These are phyloP conservation scores for Naegleria gruberi DNA, from an alignment of 208 protist species.

Conservation along the genomic window DNA sequence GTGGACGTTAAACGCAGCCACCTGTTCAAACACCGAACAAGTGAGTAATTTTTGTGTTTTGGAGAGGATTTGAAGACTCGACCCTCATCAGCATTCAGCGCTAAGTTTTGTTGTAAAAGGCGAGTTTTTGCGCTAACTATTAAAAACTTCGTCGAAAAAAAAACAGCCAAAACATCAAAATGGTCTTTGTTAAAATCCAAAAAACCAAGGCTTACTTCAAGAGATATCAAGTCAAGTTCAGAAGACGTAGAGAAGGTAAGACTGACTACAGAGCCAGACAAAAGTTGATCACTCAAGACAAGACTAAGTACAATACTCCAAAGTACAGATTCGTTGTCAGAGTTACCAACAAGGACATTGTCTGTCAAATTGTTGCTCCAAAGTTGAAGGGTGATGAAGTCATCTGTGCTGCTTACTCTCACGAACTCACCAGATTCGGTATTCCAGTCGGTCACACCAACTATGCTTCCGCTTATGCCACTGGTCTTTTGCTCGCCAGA, in stretches of 20 bases:
- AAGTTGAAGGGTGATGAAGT: conserved; percentile 89
- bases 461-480: conserved; percentile 92
- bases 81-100: not conserved
- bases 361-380: conserved; percentile 90
- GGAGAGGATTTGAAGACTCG: not conserved
- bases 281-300: conserved; percentile 92
- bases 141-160: not conserved
- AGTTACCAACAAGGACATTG: conserved; percentile 92
- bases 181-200: conserved; percentile 28
- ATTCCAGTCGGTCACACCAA: conserved; percentile 93
- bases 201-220: conserved; percentile 87
- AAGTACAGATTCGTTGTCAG: conserved; percentile 97
- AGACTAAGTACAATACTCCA: conserved; percentile 96
- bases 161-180: not conserved
- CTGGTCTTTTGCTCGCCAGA: conserved; percentile 93
- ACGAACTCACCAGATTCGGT: conserved; percentile 93
- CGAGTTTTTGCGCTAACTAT: not conserved
- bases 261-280: conserved; percentile 96
- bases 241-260: conserved; percentile 92
- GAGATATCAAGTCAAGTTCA: conserved; percentile 95
- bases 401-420: conserved; percentile 85
- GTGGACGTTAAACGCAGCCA: too few species aligned
- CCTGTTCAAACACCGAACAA: too few species aligned
- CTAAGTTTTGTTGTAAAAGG: not conserved
- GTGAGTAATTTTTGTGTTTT: not conserved